Base-by-base conservation (phyloP, 2,329 filamentous ascomycete species). In the Fragosphaeria purpurea region DNA sequence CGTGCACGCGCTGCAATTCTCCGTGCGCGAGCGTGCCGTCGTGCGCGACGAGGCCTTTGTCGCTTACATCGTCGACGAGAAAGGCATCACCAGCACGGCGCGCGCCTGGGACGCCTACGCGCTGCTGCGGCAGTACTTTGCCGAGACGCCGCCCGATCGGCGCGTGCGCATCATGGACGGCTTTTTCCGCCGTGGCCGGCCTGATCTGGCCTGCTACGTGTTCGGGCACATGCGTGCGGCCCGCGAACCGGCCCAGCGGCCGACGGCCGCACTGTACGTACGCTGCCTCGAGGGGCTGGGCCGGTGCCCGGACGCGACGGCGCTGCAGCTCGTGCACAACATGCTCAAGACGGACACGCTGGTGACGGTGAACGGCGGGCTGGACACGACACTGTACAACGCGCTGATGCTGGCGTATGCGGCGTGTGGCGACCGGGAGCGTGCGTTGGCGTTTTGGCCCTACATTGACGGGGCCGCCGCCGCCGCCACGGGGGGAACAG, bases 151-250 rank as follows among this genome's bases (percentile, higher is more conserved):
- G n/a, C 73, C 80, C 6, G 70, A 74, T 3, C 73, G 78, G 46
- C 84, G 91, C 8, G 80, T 83, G 11, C 67, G 74, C 32, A 72
- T 96, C 43, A 95, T 98, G 86, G 76, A 83, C 30, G 73, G 77
- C 30, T 96, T 97, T 67, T 95, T 94, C 62, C 55, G 55, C 5
- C 83, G 88, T 40, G 75, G 79, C 33, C 81, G 89, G 9, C 76
- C 87, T 10, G 90, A 97, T 60, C 89, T 96, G 77, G 90, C 87
- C 3, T 82, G 81, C 44, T 76, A 89, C 55, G 82, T 95, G 37
- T 96, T 98, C 66, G 86, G 86, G 11, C 88, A 96, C 63, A 97
- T 97, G 90, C 85, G 89, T n/a, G 77, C 85, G 47, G 83, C 89
- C 56, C 73, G 76, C 31, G 79, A 83, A 51, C 69, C 70, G 3